Conservation (phyloP, 352 stramenopile genomes). For the Pythium rhizo-oryzae region DNA sequence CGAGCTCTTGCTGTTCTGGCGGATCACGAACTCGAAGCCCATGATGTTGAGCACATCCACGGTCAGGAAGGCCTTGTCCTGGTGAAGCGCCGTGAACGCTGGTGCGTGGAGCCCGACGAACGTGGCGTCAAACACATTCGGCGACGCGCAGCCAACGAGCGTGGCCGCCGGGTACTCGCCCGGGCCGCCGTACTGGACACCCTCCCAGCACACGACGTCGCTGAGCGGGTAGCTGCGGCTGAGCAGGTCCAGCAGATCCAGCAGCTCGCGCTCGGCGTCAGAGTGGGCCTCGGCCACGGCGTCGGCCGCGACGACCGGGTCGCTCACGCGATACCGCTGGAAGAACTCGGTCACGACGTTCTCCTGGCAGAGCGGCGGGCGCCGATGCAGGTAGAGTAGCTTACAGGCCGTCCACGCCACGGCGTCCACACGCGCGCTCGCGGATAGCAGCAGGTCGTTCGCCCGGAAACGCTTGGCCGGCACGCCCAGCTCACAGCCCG, state of each 20-base stretch:
- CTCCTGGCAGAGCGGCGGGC: constrained; percentile 58
- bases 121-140: constrained; percentile 42
- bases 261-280: constrained; percentile 55
- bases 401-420: constrained; percentile 61
- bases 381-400: constrained; percentile 50
- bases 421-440: constrained; percentile 51
- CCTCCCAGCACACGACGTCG: constrained; percentile 47
- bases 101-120: constrained; percentile 46
- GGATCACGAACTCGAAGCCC: constrained; percentile 52
- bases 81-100: constrained; percentile 39
- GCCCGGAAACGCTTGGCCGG: constrained; percentile 19
- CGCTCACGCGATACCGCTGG: constrained; percentile 41
- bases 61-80: constrained; percentile 42
- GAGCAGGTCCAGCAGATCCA: constrained; percentile 51
- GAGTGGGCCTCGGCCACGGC: constrained; percentile 44
- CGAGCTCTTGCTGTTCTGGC: constrained; percentile 42
- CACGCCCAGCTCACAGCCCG: constrained; percentile 32
- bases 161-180: constrained; percentile 27
- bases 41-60: constrained; percentile 54
- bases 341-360: constrained; percentile 55
- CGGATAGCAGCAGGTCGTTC: constrained; percentile 39
- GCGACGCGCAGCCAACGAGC: constrained; percentile 48
- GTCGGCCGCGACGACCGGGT: constrained; percentile 27
- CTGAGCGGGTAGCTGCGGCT: constrained; percentile 47
- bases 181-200: constrained; percentile 37